A percentile compares a stretch with the other conserved stretches of the same genome.
phyloP scores from a whole-genome alignment of 163 green algal genomes.

The Chlorella variabilis region DNA sequence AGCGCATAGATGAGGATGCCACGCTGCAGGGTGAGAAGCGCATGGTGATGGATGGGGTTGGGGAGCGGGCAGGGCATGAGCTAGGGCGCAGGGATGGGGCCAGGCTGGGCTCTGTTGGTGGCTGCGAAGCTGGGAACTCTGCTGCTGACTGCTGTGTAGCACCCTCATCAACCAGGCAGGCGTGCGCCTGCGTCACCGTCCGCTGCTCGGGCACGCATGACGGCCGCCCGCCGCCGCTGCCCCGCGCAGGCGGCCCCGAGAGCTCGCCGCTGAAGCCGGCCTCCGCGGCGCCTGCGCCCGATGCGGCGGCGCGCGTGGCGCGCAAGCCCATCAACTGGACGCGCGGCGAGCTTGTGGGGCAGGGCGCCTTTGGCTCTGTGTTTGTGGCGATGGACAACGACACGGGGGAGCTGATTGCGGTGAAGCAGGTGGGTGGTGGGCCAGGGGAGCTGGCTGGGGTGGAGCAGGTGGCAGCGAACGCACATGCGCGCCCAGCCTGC shows the following conservation, averaged over 20 bases:
- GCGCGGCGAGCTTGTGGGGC: conserved; percentile 88
- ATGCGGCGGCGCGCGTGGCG: background rate
- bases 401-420: conserved; percentile 92
- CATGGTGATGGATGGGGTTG: no score
- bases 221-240: no score
- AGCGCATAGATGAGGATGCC: conserved; percentile 48
- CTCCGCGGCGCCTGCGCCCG: background rate
- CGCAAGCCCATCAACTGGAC: conserved; percentile 77
- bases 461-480: background rate
- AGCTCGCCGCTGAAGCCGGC: conserved; percentile 18
- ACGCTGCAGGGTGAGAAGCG: conserved; percentile 34
- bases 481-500: no score
- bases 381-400: conserved; percentile 91
- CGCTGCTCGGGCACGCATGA: no score
- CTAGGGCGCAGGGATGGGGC: no score
- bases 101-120: no score
- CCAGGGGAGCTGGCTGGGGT: background rate
- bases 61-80: no score
- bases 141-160: no score
- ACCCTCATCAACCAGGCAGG: no score
- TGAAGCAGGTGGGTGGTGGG: conserved; percentile 85
- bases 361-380: conserved; percentile 91
- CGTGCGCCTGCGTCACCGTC: no score
- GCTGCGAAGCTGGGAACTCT: no score
- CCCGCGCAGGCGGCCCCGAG: background rate